Evolutionary conservation across 345 rosid genomes (phyloP).

Genomic region (Psidium friedrichsthalianum): DNA sequence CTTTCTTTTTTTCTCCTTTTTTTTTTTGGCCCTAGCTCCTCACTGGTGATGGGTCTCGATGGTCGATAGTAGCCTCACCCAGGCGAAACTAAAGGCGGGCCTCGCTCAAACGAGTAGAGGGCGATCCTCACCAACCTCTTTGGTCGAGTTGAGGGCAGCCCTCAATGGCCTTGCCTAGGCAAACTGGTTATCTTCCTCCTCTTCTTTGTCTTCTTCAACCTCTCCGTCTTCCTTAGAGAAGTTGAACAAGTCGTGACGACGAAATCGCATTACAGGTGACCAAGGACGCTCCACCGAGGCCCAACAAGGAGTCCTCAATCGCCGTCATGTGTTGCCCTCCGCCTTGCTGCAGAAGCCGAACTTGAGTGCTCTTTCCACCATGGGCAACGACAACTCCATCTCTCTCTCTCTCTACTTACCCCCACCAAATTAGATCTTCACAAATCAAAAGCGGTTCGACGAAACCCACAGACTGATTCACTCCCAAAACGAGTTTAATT

Average conservation of each 20-base stretch:
- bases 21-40: no score
- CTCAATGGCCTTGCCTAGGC: no score
- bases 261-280: slow-evolving; percentile 11
- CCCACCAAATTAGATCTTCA: background rate
- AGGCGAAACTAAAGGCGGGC: no score
- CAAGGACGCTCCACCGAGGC: background rate
- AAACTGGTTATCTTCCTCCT: background rate
- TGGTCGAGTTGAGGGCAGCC: no score
- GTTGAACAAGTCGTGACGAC: slow-evolving; percentile 25
- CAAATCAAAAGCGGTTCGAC: background rate
- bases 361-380: background rate
- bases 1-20: no score
- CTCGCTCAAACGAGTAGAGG: no score
- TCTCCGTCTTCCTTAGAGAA: slow-evolving; percentile 17
- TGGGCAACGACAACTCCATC: background rate
- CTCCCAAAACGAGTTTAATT: background rate
- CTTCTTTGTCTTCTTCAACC: background rate
- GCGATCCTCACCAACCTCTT: no score
- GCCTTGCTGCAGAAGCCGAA: background rate
- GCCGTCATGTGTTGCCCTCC: background rate
- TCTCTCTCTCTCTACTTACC: background rate
- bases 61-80: no score
- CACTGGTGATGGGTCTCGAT: no score
- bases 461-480: background rate
- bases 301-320: background rate